phyloP scores from a whole-genome alignment of 148 eudicot genomes.

The Amaranthus hypochondriacus region DNA sequence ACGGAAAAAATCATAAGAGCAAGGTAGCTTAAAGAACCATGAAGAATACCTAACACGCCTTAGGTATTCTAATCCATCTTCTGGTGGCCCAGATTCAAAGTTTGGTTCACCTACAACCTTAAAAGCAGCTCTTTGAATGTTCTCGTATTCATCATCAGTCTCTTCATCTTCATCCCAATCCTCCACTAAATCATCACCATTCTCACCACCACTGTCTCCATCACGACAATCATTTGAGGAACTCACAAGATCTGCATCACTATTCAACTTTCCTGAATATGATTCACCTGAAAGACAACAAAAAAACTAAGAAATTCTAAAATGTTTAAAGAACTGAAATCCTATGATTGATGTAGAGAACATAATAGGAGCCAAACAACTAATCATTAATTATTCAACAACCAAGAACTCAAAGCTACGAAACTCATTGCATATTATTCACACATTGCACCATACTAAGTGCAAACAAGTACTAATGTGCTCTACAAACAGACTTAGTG shows the following conservation, averaged over 20 bases:
- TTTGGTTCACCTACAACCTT: conserved; percentile 80
- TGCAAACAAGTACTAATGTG: conserved; percentile 13
- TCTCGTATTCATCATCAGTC: conserved; percentile 60
- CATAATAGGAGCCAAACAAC: conserved; percentile 10
- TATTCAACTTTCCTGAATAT: conserved; percentile 26
- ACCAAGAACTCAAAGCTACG: conserved; percentile 13
- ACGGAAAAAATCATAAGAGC: neutral
- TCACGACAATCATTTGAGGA: conserved; percentile 24
- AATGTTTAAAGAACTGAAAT: conserved; percentile 7
- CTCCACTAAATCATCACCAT: conserved; percentile 24
- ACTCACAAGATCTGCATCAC: conserved; percentile 30
- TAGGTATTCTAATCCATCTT: conserved; percentile 89
- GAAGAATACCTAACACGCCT: conserved; percentile 82
- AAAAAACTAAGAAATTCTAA: conserved; percentile 20
- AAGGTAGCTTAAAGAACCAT: neutral
- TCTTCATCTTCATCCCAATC: conserved; percentile 60
- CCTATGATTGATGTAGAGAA: conserved; percentile 9
- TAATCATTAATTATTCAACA: conserved; percentile 14
- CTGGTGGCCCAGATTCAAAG: conserved; percentile 92
- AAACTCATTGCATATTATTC: conserved; percentile 5
- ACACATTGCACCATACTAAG: conserved; percentile 9
- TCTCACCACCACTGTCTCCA: conserved; percentile 19
- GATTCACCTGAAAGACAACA: conserved; percentile 53
- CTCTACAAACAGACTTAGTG: conserved; percentile 9
- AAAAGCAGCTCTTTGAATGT: conserved; percentile 80